Evolutionary conservation across 1,284 basidiomycete species (phyloP), one percentile per base, ranked within the genome.

Genomic region (Schizophyllum commune): DNA sequence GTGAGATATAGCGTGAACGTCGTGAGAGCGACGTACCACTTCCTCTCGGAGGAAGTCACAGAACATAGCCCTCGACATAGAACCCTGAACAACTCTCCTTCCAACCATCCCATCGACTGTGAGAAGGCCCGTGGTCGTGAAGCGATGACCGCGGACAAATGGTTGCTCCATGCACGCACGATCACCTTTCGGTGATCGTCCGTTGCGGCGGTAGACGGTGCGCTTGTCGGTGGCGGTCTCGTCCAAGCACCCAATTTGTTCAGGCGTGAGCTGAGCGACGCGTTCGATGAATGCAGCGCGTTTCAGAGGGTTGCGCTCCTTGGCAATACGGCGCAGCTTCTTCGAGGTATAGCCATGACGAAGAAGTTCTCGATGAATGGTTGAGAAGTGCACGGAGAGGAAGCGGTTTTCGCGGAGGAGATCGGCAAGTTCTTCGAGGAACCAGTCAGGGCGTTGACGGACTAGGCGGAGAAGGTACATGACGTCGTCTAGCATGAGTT

Each of bases 21-120:
- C 34, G 60, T 22, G 47, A 56, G 17, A 58, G 15, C 52, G 11
- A 65, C 65, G 20, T 57, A 72, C 69, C 33, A 73, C 70, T 54
- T 63, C 59, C 17, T 66, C 57, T 61, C 71, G 67, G 1, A 73
- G 59, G 47, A 65, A 73, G 7, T 69, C 58, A 5, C 70, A 39
- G 57, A 69, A 72, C 1, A 53, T 52, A 1, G 61, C 63, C 19
- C 61, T 60, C 4, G 63, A 72, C 61, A 73, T 68, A 2, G 70
- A 72, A 6, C 73, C 72, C 60, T 74, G 68, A 52, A 73, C 68
- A 34, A 73, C 68, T 13, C 65, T 69, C 32, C 62, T 62, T 2
- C 67, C 65, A 33, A 70, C 61, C 56, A 73, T 68, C 4, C 69
- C 69, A 62, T 72, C 65, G 27, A 72, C 27, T 2, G 67, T 67